Base-by-base conservation (phyloP, 1,284 basidiomycete genomes). In the Leccinum pallidistipes region DNA sequence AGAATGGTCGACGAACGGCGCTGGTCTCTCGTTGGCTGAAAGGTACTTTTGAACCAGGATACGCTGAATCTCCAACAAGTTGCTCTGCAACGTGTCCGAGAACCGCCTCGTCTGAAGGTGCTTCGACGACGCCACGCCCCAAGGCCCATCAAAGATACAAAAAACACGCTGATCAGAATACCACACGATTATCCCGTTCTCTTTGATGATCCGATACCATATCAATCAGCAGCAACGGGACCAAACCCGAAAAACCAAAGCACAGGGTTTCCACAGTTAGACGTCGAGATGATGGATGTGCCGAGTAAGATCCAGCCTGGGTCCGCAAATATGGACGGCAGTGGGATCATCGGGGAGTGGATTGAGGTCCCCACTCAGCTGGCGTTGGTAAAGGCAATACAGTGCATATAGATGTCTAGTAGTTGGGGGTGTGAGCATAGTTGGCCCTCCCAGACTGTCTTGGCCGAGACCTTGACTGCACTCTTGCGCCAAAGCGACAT, bases 171-270 rank as follows among this genome's bases (percentile, higher is more conserved):
- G 12, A 5, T 16, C 9, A 54, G 8, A 40, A 59, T 9, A 77
- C 86, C 74, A 90, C 85, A 95, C 80, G n/a, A 88, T 92, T 59
- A 96, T 84, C 3, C 89, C 90, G 66, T 95, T 90, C 66, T 97
- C 95, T 77, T 97, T 98, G 83, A 98, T 97, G 73, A 99, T 99
- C 95, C 94, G 66, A 96, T 90, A 2, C 94, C 94, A 72, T 92
- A 95, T 7, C 94, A 94, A 66, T 95, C 93, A 18, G 93, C 90
- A 4, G 92, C 90, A 57, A 94, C 91, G 7, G 94, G 92, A 0
- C 93, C 94, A 69, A 97, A 97, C 3, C 94, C 94, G 68, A 95
- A 95, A 63, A 95, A 77, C 52, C 95, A 80, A 70, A 99, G 77
- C 0, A 95, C 95, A 0, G 96, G 95, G 75, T 99, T 98, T 5